phyloP scores from a whole-genome alignment of 2,329 filamentous ascomycete species.

The Verticillium alfalfae region DNA sequence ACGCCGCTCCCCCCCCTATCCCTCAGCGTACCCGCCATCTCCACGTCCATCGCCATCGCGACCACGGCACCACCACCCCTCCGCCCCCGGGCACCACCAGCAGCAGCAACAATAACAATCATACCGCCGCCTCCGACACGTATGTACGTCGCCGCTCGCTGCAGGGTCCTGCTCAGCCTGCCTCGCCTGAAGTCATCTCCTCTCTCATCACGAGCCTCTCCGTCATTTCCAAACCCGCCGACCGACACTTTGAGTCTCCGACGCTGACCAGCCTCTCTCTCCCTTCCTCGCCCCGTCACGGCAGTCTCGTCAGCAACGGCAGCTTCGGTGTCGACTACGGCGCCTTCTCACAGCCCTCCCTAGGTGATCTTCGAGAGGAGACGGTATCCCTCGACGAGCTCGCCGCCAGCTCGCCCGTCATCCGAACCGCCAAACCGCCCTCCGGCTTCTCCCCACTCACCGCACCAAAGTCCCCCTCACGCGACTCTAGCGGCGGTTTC shows the following conservation, averaged over 20 bases:
- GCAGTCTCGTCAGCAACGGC: conserved; percentile 28
- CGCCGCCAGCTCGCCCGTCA: conserved; percentile 61
- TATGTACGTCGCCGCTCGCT: conserved; percentile 7
- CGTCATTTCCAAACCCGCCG: conserved; percentile 62
- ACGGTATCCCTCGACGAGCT: conserved; percentile 50
- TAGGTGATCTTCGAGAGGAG: conserved; percentile 42
- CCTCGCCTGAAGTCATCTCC: conserved; percentile 66
- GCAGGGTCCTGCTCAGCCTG: conserved; percentile 24
- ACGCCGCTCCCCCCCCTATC: conserved; percentile 10
- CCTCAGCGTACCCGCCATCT: conserved; percentile 11
- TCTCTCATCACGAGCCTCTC: conserved; percentile 65
- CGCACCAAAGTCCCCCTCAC: conserved; percentile 50
- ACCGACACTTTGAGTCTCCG: conserved; percentile 62
- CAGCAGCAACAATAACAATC: background rate
- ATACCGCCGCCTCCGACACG: background rate
- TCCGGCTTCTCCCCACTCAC: conserved; percentile 69
- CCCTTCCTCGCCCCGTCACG: conserved; percentile 28
- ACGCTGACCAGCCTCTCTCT: conserved; percentile 29
- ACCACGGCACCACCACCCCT: background rate
- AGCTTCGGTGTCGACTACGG: conserved; percentile 72
- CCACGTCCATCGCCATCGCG: conserved; percentile 7
- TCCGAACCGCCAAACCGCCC: conserved; percentile 76
- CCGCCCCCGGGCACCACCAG: background rate
- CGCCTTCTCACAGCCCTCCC: conserved; percentile 48
- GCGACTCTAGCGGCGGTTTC: conserved; percentile 44